Evolutionary conservation across 495 filamentous ascomycete species (phyloP).

Genomic region (Umbilicaria muhlenbergii): DNA sequence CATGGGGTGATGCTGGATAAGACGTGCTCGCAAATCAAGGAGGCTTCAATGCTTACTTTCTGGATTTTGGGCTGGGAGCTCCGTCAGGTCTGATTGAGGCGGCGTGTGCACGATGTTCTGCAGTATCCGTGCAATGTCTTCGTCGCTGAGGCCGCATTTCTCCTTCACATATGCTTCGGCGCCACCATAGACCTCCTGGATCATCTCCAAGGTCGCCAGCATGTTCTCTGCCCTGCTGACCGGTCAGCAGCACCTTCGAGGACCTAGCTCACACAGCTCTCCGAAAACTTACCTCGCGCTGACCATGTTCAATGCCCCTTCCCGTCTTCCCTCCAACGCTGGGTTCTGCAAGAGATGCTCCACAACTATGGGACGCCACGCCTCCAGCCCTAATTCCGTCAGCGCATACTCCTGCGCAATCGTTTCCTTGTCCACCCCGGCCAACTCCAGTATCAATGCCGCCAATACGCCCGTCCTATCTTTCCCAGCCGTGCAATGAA

Average conservation of each 20-base stretch:
- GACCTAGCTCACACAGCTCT: background rate
- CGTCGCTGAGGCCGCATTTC: slow-evolving; percentile 33
- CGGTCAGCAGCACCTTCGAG: slow-evolving; percentile 5
- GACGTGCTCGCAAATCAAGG: no score
- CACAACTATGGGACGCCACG: slow-evolving; percentile 26
- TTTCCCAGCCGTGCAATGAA: slow-evolving; percentile 49
- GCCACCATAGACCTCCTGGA: slow-evolving; percentile 37
- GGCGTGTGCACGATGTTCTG: slow-evolving; percentile 26
- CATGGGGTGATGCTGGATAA: no score
- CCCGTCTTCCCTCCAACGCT: slow-evolving; percentile 25
- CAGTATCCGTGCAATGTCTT: slow-evolving; percentile 31
- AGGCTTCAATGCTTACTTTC: no score
- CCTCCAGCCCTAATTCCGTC: slow-evolving; percentile 36
- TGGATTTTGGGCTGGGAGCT: no score
- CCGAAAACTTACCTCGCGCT: slow-evolving; percentile 26
- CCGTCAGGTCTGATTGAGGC: background rate
- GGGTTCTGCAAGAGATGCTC: slow-evolving; percentile 25
- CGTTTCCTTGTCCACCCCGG: slow-evolving; percentile 35
- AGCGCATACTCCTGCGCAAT: slow-evolving; percentile 48
- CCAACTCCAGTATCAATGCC: slow-evolving; percentile 41
- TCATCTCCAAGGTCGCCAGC: slow-evolving; percentile 31
- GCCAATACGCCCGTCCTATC: slow-evolving; percentile 49
- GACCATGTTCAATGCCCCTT: slow-evolving; percentile 33
- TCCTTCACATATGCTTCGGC: slow-evolving; percentile 37
- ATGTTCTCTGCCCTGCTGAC: slow-evolving; percentile 33